phyloP scores from a whole-genome alignment of 805 yeast genomes.

The Jamesozyma piceae region DNA sequence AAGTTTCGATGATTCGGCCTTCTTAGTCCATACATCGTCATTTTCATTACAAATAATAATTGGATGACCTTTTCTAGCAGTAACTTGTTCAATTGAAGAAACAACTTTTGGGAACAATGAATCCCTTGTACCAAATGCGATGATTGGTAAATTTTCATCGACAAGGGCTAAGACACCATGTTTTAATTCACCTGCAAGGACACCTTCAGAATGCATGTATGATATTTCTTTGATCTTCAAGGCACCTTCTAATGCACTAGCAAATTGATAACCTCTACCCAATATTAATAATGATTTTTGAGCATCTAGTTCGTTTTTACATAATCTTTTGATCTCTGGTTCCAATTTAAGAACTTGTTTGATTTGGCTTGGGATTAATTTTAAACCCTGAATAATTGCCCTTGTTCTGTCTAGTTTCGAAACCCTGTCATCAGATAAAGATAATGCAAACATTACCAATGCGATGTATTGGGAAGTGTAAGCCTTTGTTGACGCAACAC shows the following conservation, averaged over 20 bases:
- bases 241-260: slow-evolving; percentile 97
- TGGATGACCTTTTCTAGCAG: slow-evolving; percentile 96
- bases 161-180: slow-evolving; percentile 97
- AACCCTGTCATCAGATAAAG: slow-evolving; percentile 85
- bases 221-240: slow-evolving; percentile 96
- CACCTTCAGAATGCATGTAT: slow-evolving; percentile 98
- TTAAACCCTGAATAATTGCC: slow-evolving; percentile 80
- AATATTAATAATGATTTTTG: slow-evolving; percentile 82
- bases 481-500: slow-evolving; percentile 98
- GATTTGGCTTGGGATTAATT: slow-evolving; percentile 78
- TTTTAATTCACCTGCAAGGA: slow-evolving; percentile 95
- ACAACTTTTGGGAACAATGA: slow-evolving; percentile 91
- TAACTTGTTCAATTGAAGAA: slow-evolving; percentile 92
- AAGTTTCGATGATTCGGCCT: slow-evolving; percentile 33
- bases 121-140: slow-evolving; percentile 94
- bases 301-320: slow-evolving; percentile 60
- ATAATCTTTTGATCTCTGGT: slow-evolving; percentile 62
- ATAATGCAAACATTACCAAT: slow-evolving; percentile 89
- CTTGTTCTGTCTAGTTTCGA: slow-evolving; percentile 66
- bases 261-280: slow-evolving; percentile 96
- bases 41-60: slow-evolving; percentile 85
- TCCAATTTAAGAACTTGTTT: slow-evolving; percentile 65
- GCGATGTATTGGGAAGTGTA: slow-evolving; percentile 98
- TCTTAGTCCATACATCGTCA: slow-evolving; percentile 47
- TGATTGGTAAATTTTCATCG: slow-evolving; percentile 86